Percentiles rank a stretch among this genome's conserved stretches.
phyloP scores from a whole-genome alignment of 371 early-diverging fungal genomes.

The Coemansia sp. region DNA sequence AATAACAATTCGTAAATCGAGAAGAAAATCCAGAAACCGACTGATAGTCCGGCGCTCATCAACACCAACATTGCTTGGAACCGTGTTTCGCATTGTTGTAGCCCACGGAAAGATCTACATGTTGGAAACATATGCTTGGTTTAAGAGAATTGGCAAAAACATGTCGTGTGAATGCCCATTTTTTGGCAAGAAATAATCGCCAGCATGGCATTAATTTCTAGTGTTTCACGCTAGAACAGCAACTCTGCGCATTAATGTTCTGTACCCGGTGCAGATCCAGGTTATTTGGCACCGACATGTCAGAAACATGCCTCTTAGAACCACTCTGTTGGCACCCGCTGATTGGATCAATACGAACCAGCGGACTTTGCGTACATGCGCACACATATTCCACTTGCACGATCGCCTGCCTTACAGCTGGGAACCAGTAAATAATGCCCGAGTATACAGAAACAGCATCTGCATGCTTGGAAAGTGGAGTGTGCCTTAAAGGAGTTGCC shows the following conservation, averaged over 20 bases:
- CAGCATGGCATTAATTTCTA: background rate
- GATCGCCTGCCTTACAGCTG: background rate
- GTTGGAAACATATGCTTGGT: background rate
- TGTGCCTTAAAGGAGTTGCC: background rate
- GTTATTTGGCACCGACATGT: too few relatives aligned
- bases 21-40: slow-evolving; percentile 43
- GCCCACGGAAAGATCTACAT: slow-evolving; percentile 52
- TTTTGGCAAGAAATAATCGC: background rate
- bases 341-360: background rate
- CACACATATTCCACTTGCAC: background rate
- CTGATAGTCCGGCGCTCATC: slow-evolving; percentile 33
- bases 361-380: background rate
- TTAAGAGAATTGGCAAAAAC: background rate
- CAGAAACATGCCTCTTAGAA: too few relatives aligned
- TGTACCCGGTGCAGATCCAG: too few relatives aligned
- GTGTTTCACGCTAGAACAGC: background rate
- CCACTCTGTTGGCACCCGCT: background rate
- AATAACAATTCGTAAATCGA: slow-evolving; percentile 47
- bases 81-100: slow-evolving; percentile 22
- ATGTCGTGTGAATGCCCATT: background rate
- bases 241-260: background rate
- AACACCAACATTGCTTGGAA: slow-evolving; percentile 16
- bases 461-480: background rate
- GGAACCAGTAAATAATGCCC: background rate
- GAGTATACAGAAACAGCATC: background rate